Evolutionary conservation across 352 stramenopile species (phyloP).

Genomic region (Thraustotheca clavata): DNA sequence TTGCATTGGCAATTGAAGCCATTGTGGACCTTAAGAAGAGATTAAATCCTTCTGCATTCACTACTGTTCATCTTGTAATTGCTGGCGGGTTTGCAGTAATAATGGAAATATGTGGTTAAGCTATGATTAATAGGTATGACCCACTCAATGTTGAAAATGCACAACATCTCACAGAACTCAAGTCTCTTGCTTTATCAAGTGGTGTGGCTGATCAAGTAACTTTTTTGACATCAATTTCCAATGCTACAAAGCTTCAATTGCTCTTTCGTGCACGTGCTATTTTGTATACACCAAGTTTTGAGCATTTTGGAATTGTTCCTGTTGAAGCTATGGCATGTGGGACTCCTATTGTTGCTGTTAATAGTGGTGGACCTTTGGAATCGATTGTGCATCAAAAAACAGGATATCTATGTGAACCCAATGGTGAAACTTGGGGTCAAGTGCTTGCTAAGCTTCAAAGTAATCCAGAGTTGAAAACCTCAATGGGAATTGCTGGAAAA

Average conservation of each 20-base stretch:
- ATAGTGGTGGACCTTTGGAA: constrained; percentile 94
- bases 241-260: constrained; percentile 80
- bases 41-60: constrained; percentile 33
- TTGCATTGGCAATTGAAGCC: constrained; percentile 83
- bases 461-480: not conserved
- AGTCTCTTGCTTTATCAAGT: constrained; percentile 54
- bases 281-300: constrained; percentile 94
- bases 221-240: constrained; percentile 85
- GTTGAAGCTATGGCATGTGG: constrained; percentile 96
- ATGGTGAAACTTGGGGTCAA: constrained; percentile 43
- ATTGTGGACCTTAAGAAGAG: constrained; percentile 47
- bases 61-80: constrained; percentile 83
- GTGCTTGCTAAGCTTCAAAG: constrained; percentile 47
- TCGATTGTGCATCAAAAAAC: constrained; percentile 87
- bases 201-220: constrained; percentile 56
- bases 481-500: constrained; percentile 44
- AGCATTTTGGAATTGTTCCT: constrained; percentile 99
- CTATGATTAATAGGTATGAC: constrained; percentile 81
- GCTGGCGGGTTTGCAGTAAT: constrained; percentile 74
- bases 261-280: constrained; percentile 80
- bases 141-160: constrained; percentile 93
- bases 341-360: constrained; percentile 91
- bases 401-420: constrained; percentile 68
- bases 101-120: not conserved
- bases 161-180: constrained; percentile 88